A percentile compares a stretch with the other conserved stretches of the same genome.
phyloP scores from a whole-genome alignment of 495 filamentous ascomycete species.

The Apodospora peruviana region DNA sequence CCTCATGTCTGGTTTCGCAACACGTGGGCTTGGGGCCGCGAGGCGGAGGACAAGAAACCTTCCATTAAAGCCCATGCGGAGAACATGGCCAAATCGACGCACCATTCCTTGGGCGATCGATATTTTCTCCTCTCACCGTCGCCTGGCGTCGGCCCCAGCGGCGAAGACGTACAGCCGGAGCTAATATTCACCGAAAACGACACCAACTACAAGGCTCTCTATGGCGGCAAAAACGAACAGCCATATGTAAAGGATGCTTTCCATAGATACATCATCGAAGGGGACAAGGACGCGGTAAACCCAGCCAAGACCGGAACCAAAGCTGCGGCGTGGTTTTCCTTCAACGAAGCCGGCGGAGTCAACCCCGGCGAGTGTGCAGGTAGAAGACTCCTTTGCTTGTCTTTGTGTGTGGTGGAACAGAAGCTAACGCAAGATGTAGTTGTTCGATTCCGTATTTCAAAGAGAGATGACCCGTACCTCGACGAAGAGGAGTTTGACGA shows the following conservation, averaged over 20 bases:
- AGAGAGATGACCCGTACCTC: conserved; percentile 64
- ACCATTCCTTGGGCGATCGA: conserved; percentile 72
- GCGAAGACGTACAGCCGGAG: conserved; percentile 75
- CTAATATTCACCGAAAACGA: conserved; percentile 95
- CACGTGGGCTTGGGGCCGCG: conserved; percentile 88
- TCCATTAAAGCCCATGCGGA: conserved; percentile 58
- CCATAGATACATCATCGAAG: conserved; percentile 78
- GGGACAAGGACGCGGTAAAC: conserved; percentile 75
- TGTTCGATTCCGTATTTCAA: conserved; percentile 84
- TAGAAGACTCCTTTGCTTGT: conserved; percentile 11
- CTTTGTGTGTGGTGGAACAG: not conserved
- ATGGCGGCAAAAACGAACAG: conserved; percentile 67
- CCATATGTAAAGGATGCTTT: conserved; percentile 95
- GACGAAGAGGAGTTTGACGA: conserved; percentile 93
- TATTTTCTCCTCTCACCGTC: conserved; percentile 86
- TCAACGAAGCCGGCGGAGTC: conserved; percentile 83
- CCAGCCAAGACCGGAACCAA: conserved; percentile 79
- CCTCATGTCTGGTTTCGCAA: conserved; percentile 97
- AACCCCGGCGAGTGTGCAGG: conserved; percentile 80
- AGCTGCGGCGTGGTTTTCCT: conserved; percentile 84
- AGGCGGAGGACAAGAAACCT: conserved; percentile 67
- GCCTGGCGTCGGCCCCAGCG: conserved; percentile 69
- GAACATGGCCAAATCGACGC: conserved; percentile 64
- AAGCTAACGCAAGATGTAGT: conserved; percentile 39
- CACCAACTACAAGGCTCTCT: conserved; percentile 75